Base-by-base conservation (phyloP, 164 flowering plant species). In the Magnolia changhungtana region DNA sequence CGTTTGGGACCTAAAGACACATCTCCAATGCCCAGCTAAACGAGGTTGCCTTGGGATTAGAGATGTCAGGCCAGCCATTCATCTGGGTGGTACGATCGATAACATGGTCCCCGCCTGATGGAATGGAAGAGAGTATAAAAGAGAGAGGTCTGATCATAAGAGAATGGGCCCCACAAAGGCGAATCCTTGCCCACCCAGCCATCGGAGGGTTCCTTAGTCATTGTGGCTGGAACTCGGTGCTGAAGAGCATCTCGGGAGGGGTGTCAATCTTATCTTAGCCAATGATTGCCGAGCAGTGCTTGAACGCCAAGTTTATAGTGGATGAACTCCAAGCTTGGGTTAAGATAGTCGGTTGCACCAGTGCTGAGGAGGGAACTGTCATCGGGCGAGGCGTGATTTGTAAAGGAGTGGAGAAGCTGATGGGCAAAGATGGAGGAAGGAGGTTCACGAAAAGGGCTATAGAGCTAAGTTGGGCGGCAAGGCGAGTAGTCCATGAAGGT, bases 361-460 rank as follows among this genome's bases (percentile, higher is more conserved):
- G 84, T 8, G 89, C 85, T 8, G 78, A 84, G 27, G 66, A 8
- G 68, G 89, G 87, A 9, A 79, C 84, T 11, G 24, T 59, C 52
- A 89, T 87, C 69, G 71, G 73, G 31, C 16, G 71, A 31, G 84
- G 84, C 14, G 83, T 20, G 20, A 58, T 87, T 24, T 72, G 52
- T 72, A 78, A 79, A 74, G 80, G 29, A 73, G 86, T 86, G 77
- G 80, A 69, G 52, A 88, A 85, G 68, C 76, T 89, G 75, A 84
- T 89, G 88, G 87, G 74, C 14, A 89, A 85, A 16, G 88, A 85
- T 75, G 79, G 31, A 66, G 92, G 89, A 50, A 75, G 69, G 75
- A 78, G 50, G 69, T 86, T 68, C 69, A 84, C 80, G 81, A 69
- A 81, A 84, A 88, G 80, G 80, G 89, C 80, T 55, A 77, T 70